Percentiles rank a stretch among this genome's conserved stretches.
Evolutionary conservation across 495 filamentous ascomycete species (phyloP).

Genomic region (Achaetomiella virescens): DNA sequence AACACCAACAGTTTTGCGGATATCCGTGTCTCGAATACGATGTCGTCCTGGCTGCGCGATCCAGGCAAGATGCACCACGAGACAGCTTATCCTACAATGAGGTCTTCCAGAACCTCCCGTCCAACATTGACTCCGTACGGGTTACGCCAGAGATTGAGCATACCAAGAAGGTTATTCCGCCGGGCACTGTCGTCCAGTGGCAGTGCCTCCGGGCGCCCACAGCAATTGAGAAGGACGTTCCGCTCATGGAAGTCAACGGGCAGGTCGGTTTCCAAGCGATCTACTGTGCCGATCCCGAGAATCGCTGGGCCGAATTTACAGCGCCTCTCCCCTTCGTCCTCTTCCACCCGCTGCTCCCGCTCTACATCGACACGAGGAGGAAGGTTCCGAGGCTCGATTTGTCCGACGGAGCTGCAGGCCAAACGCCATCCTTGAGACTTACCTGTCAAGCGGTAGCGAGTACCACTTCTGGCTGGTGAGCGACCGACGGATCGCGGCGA

Average conservation of each 20-base stretch:
- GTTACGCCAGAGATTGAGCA: constrained; percentile 32
- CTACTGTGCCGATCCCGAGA: constrained; percentile 65
- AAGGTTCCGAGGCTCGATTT: constrained; percentile 79
- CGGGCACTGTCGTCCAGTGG: constrained; percentile 51
- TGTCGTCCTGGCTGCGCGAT: constrained; percentile 69
- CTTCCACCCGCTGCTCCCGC: constrained; percentile 71
- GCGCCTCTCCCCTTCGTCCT: constrained; percentile 83
- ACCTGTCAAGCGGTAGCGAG: constrained; percentile 64
- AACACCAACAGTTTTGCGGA: constrained; percentile 62
- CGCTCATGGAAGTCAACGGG: constrained; percentile 82
- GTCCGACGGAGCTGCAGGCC: constrained; percentile 82
- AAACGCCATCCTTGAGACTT: constrained; percentile 75
- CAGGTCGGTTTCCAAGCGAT: constrained; percentile 72
- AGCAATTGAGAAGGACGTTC: constrained; percentile 54
- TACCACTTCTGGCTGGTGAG: constrained; percentile 89
- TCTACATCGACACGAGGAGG: constrained; percentile 87
- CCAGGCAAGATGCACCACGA: constrained; percentile 44
- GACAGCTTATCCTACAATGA: constrained; percentile 39
- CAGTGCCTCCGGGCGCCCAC: constrained; percentile 58
- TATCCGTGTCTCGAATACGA: constrained; percentile 57
- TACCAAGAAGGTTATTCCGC: constrained; percentile 40
- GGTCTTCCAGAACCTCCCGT: constrained; percentile 43
- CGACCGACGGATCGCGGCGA: constrained; percentile 58
- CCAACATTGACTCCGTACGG: constrained; percentile 33
- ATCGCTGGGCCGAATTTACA: constrained; percentile 68